These are phyloP conservation scores for Paraphaeosphaeria minitans DNA, from an alignment of 2,329 filamentous ascomycete genomes.

Conservation along the genomic window DNA sequence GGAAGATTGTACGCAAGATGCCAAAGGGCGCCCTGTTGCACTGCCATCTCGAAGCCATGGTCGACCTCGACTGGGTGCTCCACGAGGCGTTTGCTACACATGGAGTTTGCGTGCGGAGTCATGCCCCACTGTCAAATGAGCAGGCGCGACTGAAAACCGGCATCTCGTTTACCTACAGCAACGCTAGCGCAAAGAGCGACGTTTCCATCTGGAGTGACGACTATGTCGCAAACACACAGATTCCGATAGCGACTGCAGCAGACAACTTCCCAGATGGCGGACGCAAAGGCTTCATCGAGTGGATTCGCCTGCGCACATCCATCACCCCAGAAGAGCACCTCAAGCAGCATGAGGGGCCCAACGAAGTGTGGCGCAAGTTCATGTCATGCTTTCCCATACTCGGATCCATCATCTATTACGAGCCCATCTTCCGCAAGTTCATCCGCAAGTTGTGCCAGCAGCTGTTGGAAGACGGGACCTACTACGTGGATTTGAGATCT, in stretches of 20 bases:
- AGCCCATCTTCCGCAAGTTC: constrained; percentile 83
- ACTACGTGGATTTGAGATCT: constrained; percentile 81
- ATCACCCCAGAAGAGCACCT: constrained; percentile 75
- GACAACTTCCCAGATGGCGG: constrained; percentile 76
- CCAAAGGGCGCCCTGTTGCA: constrained; percentile 88
- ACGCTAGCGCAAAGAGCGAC: constrained; percentile 48
- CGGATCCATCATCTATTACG: constrained; percentile 80
- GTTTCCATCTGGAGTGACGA: constrained; percentile 67
- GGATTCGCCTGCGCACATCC: constrained; percentile 75
- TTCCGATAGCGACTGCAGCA: constrained; percentile 68
- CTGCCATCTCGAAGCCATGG: constrained; percentile 89
- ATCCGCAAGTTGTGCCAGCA: constrained; percentile 72
- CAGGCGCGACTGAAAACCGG: constrained; percentile 59
- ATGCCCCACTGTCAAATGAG: constrained; percentile 61
- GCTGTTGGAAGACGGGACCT: constrained; percentile 79
- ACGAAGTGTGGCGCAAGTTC: constrained; percentile 87
- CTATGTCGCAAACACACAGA: constrained; percentile 65
- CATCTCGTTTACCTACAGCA: constrained; percentile 63
- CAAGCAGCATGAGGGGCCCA: constrained; percentile 79
- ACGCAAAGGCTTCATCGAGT: constrained; percentile 72
- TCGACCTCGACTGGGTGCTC: constrained; percentile 82
- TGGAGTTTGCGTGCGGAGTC: constrained; percentile 72
- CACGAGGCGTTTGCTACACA: constrained; percentile 71
- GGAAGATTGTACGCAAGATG: constrained; percentile 83
- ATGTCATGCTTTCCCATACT: constrained; percentile 73